Evolutionary conservation across 176 grass and related monocot genomes (phyloP), one percentile per base, ranked within the genome.

Genomic region (Dactylis glomerata): DNA sequence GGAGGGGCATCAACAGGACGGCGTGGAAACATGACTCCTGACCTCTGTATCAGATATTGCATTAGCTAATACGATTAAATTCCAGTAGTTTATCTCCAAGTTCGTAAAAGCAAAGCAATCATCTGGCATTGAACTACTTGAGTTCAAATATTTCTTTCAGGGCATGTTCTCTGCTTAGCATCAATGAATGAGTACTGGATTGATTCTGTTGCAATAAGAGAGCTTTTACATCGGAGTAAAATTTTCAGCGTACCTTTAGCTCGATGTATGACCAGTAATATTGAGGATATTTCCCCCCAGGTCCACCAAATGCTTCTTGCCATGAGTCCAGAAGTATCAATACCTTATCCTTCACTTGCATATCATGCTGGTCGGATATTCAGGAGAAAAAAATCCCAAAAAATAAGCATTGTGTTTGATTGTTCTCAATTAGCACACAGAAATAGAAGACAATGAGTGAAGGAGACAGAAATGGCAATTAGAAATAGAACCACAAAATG

Each of bases 221-320:
- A 75, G 5, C 17, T 45, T 15, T 40, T 14, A 82, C 64, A 34
- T 27, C 20, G 23, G 12, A 9, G 6, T 19, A 8, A 36, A 66
- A 74, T 23, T 71, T 71, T 75, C n/a, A 27, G 31, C 58, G 13
- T 76, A 92, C 93, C 90, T 94, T 99, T 55, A 99, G 77, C 85
- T 99, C 97, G 83, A 87, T 87, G 38, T 96, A 99, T 56, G 97
- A 81, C 88, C 88, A 96, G 40, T 96, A 94, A 82, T 92, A 99
- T 33, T 99, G 97, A 57, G 97, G 97, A 79, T 94, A 88, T 85
- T 92, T 95, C 13, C 92, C 90, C 86, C 93, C 90, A 85, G 93
- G 90, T 41, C 97, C 96, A 79, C 93, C 97, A 88, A 99, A 99
- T 88, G 97, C 97, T 92, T 96, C 93, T 96, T 94, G 97, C 97